Percentiles rank a stretch among this genome's conserved stretches.
These are phyloP conservation scores for Polytolypa hystricis DNA, from an alignment of 2,329 filamentous ascomycete species.

Conservation along the genomic window DNA sequence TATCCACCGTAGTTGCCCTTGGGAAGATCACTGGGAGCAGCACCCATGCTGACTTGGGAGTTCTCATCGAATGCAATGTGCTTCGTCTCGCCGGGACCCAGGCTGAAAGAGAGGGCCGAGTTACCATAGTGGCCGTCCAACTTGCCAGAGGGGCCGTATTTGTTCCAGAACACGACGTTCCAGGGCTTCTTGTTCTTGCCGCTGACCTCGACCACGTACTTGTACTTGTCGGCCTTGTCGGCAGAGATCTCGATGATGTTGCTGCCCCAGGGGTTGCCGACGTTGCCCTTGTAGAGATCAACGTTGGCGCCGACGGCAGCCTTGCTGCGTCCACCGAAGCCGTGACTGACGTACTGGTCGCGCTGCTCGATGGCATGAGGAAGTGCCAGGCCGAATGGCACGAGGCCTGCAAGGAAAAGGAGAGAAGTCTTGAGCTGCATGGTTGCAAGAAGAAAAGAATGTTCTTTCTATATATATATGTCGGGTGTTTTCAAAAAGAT, in stretches of 20 bases:
- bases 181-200: slow-evolving; percentile 23
- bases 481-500: background rate
- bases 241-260: slow-evolving; percentile 29
- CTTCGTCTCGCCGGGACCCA: slow-evolving; percentile 24
- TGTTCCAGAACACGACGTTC: slow-evolving; percentile 31
- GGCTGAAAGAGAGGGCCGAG: slow-evolving; percentile 21
- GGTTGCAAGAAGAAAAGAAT: no score
- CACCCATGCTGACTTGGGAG: slow-evolving; percentile 25
- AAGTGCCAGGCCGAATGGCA: slow-evolving; percentile 26
- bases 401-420: slow-evolving; percentile 26
- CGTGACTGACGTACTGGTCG: slow-evolving; percentile 10
- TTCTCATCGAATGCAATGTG: slow-evolving; percentile 28
- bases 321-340: slow-evolving; percentile 22
- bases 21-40: slow-evolving; percentile 19
- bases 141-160: slow-evolving; percentile 23
- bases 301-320: slow-evolving; percentile 12
- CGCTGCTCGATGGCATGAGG: slow-evolving; percentile 16
- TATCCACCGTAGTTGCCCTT: slow-evolving; percentile 20
- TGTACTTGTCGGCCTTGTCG: slow-evolving; percentile 23
- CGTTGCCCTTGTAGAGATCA: slow-evolving; percentile 24
- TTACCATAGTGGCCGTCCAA: slow-evolving; percentile 27
- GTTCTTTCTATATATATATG: background rate
- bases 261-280: slow-evolving; percentile 29
- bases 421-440: slow-evolving; percentile 31
- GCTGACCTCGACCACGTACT: slow-evolving; percentile 25